These are phyloP conservation scores for Pyrus hybrid DNA, from an alignment of 331 rosid genomes.

Conservation along the genomic window DNA sequence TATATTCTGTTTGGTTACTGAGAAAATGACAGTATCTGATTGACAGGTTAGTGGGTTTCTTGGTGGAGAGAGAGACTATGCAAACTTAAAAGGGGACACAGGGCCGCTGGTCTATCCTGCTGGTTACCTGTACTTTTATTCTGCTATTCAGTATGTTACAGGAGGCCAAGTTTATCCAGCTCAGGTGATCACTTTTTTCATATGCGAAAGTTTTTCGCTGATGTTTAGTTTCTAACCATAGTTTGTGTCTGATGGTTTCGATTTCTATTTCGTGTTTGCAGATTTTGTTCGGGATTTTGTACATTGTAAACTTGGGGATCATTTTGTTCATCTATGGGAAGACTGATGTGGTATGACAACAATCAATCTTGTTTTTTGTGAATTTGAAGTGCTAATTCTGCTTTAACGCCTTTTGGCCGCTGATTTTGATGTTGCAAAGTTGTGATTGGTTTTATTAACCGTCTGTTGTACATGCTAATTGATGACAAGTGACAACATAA, in stretches of 20 bases:
- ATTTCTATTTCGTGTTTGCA: slow-evolving; percentile 21
- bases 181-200: slow-evolving; percentile 42
- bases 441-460: not conserved
- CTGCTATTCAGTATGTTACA: slow-evolving; percentile 57
- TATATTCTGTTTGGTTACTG: not conserved
- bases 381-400: not conserved
- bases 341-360: slow-evolving; percentile 59
- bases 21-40: not conserved
- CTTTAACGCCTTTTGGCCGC: not conserved
- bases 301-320: slow-evolving; percentile 57
- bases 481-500: not conserved
- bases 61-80: slow-evolving; percentile 78
- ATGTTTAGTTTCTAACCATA: not conserved
- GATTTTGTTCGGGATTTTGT: slow-evolving; percentile 73
- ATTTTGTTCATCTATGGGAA: slow-evolving; percentile 57
- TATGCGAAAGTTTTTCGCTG: not conserved
- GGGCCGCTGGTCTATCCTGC: slow-evolving; percentile 96
- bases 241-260: not conserved
- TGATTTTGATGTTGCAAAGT: no score
- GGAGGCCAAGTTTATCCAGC: slow-evolving; percentile 71
- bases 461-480: not conserved
- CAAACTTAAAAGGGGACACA: slow-evolving; percentile 81
- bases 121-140: slow-evolving; percentile 70
- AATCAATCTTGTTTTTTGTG: not conserved
- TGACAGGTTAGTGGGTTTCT: slow-evolving; percentile 62